Evolutionary conservation across 768 basidiomycete genomes (phyloP), one percentile per base, ranked within the genome.

Genomic region (Serendipita sp.): DNA sequence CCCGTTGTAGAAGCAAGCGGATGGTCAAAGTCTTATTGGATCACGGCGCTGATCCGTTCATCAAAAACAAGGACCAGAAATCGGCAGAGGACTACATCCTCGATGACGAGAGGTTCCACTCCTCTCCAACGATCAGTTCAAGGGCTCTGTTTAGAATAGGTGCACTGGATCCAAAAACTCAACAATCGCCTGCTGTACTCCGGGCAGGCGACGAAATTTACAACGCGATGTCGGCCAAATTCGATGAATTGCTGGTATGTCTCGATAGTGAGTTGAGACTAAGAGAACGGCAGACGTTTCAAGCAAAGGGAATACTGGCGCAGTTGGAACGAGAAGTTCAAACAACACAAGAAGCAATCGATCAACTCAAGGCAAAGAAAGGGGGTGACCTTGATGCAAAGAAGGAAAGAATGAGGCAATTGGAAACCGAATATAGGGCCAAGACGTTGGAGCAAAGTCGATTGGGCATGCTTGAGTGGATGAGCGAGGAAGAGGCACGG

Each of bases 41-140:
- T 74, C 89, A 97, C 70, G 93, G 92, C 4, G 96, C 92, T 0
- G 90, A 98, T 72, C 93, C 95, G 3, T 96, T 96, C 75, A 83
- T 98, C 67, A 80, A 84, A 67, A 99, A 99, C 72, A 81, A 86
- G 65, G 96, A 99, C 70, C 90, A 92, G 56, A 98, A 98, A 77
- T 93, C 86, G 66, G 89, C 96, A 2, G 95, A 99, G 75, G 96
- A 98, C 73, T 99, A 98, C 71, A 98, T 99, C 68, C 80, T 99
- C 41, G 96, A 99, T 73, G 96, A 99, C 72, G 96, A 98, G 74
- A 84, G 94, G 56, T 97, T 97, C 76, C 82, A 95, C 45, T 89
- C 90, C 0, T 95, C 92, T 4, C 94, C 94, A 2, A 81, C 84
- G 0, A 86, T 90, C 4, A 81, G 84, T 11, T 85, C 89, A 7